A percentile compares a stretch with the other conserved stretches of the same genome.
These are phyloP conservation scores for Plantago lanceolata DNA, from an alignment of 305 asterid genomes.

Conservation along the genomic window DNA sequence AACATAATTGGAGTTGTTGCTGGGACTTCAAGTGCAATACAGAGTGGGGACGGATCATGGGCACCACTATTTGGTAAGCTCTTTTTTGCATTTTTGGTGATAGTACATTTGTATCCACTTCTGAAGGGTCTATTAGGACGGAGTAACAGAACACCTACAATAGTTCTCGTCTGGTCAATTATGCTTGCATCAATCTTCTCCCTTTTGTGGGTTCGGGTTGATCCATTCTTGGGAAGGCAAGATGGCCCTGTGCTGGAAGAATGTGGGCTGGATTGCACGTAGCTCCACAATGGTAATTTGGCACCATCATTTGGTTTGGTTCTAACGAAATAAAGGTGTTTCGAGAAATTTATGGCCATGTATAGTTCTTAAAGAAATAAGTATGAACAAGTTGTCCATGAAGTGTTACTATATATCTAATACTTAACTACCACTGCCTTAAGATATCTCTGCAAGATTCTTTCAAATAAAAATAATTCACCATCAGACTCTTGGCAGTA, in stretches of 20 bases:
- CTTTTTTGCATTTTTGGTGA: background rate
- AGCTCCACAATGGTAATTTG: background rate
- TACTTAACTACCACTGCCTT: background rate
- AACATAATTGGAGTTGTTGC: background rate
- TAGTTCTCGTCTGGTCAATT: background rate
- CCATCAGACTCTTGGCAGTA: too few relatives aligned
- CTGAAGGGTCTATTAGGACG: background rate
- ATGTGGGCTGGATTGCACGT: background rate
- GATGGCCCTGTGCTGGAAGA: background rate
- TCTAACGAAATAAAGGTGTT: background rate
- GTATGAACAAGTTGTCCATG: background rate
- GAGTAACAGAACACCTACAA: background rate
- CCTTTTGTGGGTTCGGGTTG: background rate
- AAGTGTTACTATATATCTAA: too few relatives aligned
- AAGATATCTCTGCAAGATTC: background rate
- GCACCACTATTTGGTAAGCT: background rate
- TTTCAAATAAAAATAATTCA: too few relatives aligned
- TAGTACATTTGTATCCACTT: background rate
- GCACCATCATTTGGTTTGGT: too few relatives aligned
- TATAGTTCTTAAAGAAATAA: background rate
- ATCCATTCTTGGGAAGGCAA: background rate
- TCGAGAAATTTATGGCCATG: background rate
- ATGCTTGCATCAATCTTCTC: slow-evolving; percentile 3
- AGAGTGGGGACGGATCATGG: background rate
- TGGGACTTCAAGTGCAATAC: background rate